These are phyloP conservation scores for Botryotinia calthae DNA, from an alignment of 2,329 filamentous ascomycete species.

Conservation along the genomic window DNA sequence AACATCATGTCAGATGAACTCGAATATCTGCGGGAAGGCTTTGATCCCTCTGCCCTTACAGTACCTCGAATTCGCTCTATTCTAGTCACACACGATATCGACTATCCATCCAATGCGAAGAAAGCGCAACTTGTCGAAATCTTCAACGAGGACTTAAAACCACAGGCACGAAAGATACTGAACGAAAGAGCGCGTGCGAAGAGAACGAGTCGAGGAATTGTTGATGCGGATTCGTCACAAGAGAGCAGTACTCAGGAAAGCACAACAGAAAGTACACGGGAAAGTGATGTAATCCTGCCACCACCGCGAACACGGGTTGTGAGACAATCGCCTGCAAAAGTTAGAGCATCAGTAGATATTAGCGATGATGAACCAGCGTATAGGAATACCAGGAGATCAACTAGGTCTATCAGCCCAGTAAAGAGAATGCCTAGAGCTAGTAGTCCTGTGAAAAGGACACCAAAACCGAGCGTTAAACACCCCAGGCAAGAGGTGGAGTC, in stretches of 20 bases:
- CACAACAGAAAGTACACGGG: constrained; percentile 3
- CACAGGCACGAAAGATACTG: constrained; percentile 75
- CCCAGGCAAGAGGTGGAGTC: constrained; percentile 52
- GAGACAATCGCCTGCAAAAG: constrained; percentile 51
- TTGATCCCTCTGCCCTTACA: constrained; percentile 80
- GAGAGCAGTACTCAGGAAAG: constrained; percentile 45
- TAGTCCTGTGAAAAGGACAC: constrained; percentile 48
- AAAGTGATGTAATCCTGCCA: constrained; percentile 46
- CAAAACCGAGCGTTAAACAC: constrained; percentile 54
- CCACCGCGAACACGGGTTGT: constrained; percentile 50
- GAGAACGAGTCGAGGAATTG: constrained; percentile 83
- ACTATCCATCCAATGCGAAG: constrained; percentile 86
- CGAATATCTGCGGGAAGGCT: constrained; percentile 82
- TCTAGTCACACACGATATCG: constrained; percentile 81
- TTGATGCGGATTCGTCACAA: constrained; percentile 53
- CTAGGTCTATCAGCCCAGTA: constrained; percentile 49
- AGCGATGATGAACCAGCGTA: constrained; percentile 16
- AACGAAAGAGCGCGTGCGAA: constrained; percentile 74
- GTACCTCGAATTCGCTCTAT: constrained; percentile 88
- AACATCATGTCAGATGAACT: constrained; percentile 23
- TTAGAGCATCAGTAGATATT: constrained; percentile 38
- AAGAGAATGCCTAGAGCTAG: constrained; percentile 56
- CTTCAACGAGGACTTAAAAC: constrained; percentile 74
- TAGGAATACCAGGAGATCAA: constrained; percentile 48
- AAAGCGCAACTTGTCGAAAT: constrained; percentile 84